Evolutionary conservation across 257 asterid species (phyloP).

Genomic region (Solanum chiquidenum): DNA sequence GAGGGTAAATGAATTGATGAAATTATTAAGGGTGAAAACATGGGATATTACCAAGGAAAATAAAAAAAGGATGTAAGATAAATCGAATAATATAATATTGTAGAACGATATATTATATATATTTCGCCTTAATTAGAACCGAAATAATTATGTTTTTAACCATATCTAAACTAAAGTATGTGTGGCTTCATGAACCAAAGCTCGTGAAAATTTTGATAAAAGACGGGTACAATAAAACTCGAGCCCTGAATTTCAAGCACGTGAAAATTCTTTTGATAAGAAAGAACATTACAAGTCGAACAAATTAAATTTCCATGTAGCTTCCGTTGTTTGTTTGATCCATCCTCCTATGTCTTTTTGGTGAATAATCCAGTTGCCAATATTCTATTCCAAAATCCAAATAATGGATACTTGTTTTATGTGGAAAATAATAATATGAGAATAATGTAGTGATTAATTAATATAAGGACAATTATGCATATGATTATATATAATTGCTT

Average conservation of each 20-base stretch:
- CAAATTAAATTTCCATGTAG: neutral
- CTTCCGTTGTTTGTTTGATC: neutral
- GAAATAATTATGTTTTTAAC: neutral
- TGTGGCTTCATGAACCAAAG: neutral
- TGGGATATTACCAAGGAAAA: neutral
- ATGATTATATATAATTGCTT: neutral
- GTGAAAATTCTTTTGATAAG: neutral
- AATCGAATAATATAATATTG: neutral
- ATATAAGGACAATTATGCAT: neutral
- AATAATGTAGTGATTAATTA: neutral
- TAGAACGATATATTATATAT: neutral
- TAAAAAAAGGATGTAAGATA: neutral
- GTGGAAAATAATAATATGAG: neutral
- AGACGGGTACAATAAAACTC: accelerated
- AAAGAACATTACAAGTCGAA: neutral
- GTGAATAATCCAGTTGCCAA: neutral
- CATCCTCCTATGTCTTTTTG: neutral
- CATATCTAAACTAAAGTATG: neutral
- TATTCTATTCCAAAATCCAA: neutral
- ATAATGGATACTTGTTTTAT: neutral
- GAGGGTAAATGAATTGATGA: neutral
- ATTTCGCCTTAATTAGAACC: neutral
- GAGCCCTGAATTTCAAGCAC: neutral
- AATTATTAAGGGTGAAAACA: neutral
- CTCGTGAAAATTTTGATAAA: neutral